phyloP scores from a whole-genome alignment of 805 yeast species.

The Ogataea zsoltii region DNA sequence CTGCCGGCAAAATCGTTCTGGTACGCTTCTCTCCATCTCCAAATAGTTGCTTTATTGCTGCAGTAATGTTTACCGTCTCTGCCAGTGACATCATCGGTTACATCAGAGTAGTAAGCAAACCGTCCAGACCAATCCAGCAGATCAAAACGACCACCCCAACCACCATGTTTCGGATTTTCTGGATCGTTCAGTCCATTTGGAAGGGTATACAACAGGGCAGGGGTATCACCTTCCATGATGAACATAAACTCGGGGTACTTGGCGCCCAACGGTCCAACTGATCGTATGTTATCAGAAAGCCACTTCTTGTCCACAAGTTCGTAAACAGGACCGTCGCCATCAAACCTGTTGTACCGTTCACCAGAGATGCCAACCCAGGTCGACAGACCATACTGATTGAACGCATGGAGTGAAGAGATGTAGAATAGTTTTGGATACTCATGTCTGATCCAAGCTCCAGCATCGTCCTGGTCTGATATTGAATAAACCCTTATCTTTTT shows the following conservation, averaged over 20 bases:
- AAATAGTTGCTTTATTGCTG: constrained; percentile 32
- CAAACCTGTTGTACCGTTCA: constrained; percentile 20
- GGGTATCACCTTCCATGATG: constrained; percentile 37
- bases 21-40: constrained; percentile 37
- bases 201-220: constrained; percentile 27
- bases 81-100: constrained; percentile 28
- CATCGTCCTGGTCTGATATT: constrained; percentile 36
- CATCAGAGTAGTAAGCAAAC: constrained; percentile 27
- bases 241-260: constrained; percentile 27
- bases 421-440: constrained; percentile 29
- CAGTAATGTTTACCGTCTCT: constrained; percentile 16
- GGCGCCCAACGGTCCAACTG: constrained; percentile 31
- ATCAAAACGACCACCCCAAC: constrained; percentile 38
- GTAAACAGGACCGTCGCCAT: constrained; percentile 31
- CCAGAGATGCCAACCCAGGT: constrained; percentile 37
- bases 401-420: constrained; percentile 31
- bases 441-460: constrained; percentile 35
- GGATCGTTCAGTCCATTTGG: constrained; percentile 36
- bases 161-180: constrained; percentile 33
- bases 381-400: constrained; percentile 30
- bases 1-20: constrained; percentile 34
- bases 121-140: constrained; percentile 24
- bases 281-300: constrained; percentile 25
- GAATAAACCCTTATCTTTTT: constrained; percentile 28
- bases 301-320: constrained; percentile 29